Base-by-base conservation (phyloP, 1,139 yeast species). In the Geotrichum histeridarum region DNA sequence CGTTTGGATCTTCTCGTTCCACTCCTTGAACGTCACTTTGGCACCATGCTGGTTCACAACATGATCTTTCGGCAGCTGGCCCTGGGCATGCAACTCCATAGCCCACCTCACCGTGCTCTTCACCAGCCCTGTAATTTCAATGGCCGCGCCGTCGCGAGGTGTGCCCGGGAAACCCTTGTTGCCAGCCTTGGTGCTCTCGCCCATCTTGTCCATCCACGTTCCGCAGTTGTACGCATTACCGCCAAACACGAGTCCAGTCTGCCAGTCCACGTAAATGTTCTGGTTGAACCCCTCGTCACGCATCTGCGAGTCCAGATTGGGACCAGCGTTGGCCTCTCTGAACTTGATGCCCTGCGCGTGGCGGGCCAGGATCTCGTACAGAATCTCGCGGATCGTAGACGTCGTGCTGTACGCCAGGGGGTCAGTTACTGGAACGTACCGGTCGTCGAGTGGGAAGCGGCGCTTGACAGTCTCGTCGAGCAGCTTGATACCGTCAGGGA, bases 201-300 rank as follows among this genome's bases (percentile, higher is more conserved):
- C 99, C 98, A 93, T 93, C 73, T 93, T 93, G 71, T 93, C 99
- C 97, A 91, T 93, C 99, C 99, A 93, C 0, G 99, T 93, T 18
- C 99, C 99, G 73, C 99, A 93, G 66, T 93, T 93, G 69, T 73
- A 80, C 68, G 86, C 95, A 53, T 88, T 87, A 1, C 99, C 99
- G 48, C 99, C 99, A 69, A 83, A 86, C 5, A 91, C 75, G 46
- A 93, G 73, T 0, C 99, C 99, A 27, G 86, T 89, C 0, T 74
- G 66, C 98, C 98, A 93, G 67, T 93, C 97, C 56, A 91, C 90
- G 56, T 73, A 67, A 1, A 89, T 80, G 59, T 81, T 79, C 42
- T 91, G 94, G 67, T 93, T 85, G 73, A 93, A 93, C 0, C 99
- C 99, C 64, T 86, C 88, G 67, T 85, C 93, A 50, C 74, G 81